Conservation (phyloP, 2,329 filamentous ascomycete species). For the Aspergillus eucalypticola region DNA sequence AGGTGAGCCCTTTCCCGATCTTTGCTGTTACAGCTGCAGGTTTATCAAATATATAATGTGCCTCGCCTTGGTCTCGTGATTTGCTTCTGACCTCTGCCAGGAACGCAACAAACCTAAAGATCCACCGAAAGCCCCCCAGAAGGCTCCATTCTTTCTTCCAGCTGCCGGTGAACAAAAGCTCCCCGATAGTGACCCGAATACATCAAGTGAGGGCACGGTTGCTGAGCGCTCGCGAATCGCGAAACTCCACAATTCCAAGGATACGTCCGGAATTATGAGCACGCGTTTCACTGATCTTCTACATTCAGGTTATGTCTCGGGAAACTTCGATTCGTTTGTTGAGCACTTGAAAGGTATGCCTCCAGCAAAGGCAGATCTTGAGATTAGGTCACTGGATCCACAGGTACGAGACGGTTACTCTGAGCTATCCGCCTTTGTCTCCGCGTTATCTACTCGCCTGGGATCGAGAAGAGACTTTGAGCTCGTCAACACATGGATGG, state of each 20-base stretch:
- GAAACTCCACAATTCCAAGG: slow-evolving; percentile 59
- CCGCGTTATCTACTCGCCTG: slow-evolving; percentile 73
- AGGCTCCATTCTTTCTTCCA: slow-evolving; percentile 93
- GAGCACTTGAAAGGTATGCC: slow-evolving; percentile 76
- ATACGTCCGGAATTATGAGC: slow-evolving; percentile 23
- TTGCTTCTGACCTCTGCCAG: slow-evolving; percentile 42
- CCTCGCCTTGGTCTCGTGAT: neutral
- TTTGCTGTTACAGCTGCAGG: neutral
- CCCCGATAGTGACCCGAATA: slow-evolving; percentile 30
- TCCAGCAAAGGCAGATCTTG: slow-evolving; percentile 84
- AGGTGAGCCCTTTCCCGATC: slow-evolving; percentile 32
- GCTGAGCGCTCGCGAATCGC: slow-evolving; percentile 67
- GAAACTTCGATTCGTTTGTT: slow-evolving; percentile 69
- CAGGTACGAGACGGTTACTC: slow-evolving; percentile 51
- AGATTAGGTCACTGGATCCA: slow-evolving; percentile 74
- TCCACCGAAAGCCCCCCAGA: slow-evolving; percentile 86
- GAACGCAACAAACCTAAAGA: slow-evolving; percentile 93
- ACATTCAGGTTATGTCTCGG: slow-evolving; percentile 47
- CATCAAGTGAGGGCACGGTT: slow-evolving; percentile 36
- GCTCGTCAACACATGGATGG: slow-evolving; percentile 95
- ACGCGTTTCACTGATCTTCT: slow-evolving; percentile 53
- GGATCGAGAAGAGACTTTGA: slow-evolving; percentile 79
- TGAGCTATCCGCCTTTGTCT: slow-evolving; percentile 77
- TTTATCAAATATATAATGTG: neutral
- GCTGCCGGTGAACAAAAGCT: slow-evolving; percentile 26